Evolutionary conservation across 345 rosid genomes (phyloP), one percentile per base, ranked within the genome.

Genomic region (Rhodamnia argentea): DNA sequence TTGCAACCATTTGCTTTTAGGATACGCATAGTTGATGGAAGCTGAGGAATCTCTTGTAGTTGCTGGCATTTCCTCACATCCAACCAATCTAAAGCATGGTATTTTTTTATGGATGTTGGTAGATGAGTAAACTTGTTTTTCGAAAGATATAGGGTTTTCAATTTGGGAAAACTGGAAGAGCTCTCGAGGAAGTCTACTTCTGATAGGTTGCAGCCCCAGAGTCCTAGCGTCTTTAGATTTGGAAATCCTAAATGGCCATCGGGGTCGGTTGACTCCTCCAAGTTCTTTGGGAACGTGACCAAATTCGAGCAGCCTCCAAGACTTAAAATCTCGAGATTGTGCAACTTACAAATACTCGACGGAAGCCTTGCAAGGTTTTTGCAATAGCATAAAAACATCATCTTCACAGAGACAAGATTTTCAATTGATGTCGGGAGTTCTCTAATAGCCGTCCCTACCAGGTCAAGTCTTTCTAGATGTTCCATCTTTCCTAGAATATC

Each of bases 321-420:
- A 23, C 4, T 1, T 1, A 56, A 2, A 22, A 0, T 4, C 59
- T 22, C 12, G 12, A 56, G n/a, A 23, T 23, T 22, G 5, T 56
- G 11, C n/a, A 56, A 23, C n/a, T 56, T 56, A 23, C 23, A 23
- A 23, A 56, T 56, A n/a, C 59, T 56, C 2, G n/a, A 9, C 4
- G 13, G 59, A 56, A 56, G 59, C 59, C 2, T 56, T 56, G 59
- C 8, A 2, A 56, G 59, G n/a, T 56, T 56, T 56, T 56, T 1
- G 59, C n/a, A 23, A 22, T 4, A 0, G 3, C 7, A 0, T 56
- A 56, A 56, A 8, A 4, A 0, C 5, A 56, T 10, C 4, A 0
- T 0, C 20, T 8, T 9, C 59, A 56, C 11, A 23, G 12, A 56
- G 12, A 56, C n/a, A 23, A 56, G 12, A 56, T 56, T 56, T 56